Conservation (phyloP, 768 basidiomycete species). For the Polyporus arcularius region DNA sequence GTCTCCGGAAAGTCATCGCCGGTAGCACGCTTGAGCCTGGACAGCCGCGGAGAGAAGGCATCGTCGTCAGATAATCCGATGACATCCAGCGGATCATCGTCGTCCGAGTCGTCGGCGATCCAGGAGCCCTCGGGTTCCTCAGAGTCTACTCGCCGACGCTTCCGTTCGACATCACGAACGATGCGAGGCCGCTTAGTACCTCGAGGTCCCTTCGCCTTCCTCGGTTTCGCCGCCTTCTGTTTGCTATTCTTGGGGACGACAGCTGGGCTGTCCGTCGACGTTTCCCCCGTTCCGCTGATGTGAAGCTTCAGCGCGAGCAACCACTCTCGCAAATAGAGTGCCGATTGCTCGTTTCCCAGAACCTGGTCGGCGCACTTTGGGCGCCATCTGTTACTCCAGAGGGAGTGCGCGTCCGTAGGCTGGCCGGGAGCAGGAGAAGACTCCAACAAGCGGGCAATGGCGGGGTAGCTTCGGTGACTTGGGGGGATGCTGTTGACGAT, state of each 20-base stretch:
- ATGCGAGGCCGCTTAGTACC: conserved; percentile 61
- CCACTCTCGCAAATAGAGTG: conserved; percentile 78
- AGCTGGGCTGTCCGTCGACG: not conserved
- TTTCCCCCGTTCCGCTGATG: conserved; percentile 21
- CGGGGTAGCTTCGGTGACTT: conserved; percentile 14
- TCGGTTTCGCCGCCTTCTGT: conserved; percentile 22
- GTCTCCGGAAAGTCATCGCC: not conserved
- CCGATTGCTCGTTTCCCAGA: conserved; percentile 73
- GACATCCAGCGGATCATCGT: conserved; percentile 38
- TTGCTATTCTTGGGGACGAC: conserved; percentile 1
- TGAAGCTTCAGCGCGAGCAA: conserved; percentile 67
- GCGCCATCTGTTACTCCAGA: conserved; percentile 77
- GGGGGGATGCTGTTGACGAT: not conserved
- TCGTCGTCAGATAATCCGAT: conserved; percentile 25
- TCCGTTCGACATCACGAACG: conserved; percentile 56
- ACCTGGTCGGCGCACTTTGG: conserved; percentile 75
- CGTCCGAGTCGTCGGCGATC: conserved; percentile 46
- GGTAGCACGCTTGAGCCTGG: not conserved
- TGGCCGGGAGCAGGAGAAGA: not conserved
- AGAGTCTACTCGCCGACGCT: conserved; percentile 55
- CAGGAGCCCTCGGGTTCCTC: conserved; percentile 55
- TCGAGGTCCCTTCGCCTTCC: conserved; percentile 30
- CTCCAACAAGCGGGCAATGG: conserved; percentile 18
- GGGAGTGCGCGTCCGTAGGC: conserved; percentile 36
- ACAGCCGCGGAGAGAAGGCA: not conserved